phyloP scores from a whole-genome alignment of 345 rosid species.

The Mallotus nudiflorus region DNA sequence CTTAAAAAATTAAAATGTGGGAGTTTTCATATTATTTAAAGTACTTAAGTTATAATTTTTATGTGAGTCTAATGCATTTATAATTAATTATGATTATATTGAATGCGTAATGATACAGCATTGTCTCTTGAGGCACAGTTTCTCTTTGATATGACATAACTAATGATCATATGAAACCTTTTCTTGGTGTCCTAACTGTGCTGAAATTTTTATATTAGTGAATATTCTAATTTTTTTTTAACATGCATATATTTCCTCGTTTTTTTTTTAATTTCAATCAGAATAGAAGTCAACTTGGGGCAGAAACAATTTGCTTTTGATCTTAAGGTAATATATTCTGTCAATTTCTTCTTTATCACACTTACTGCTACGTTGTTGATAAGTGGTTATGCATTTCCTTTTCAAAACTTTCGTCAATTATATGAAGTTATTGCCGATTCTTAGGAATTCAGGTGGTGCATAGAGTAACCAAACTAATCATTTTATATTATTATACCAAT shows the following conservation, averaged over 20 bases:
- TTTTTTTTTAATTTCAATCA: slow-evolving; percentile 28
- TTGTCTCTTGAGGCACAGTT: background rate
- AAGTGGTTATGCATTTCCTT: background rate
- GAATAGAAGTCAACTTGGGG: slow-evolving; percentile 94
- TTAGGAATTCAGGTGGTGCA: background rate
- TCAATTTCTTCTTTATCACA: background rate
- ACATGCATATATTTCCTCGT: background rate
- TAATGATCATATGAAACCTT: background rate
- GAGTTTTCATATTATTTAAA: no score
- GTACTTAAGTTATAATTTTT: no score
- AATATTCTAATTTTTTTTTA: slow-evolving; percentile 1
- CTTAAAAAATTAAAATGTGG: background rate
- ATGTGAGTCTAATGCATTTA: no score
- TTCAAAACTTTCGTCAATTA: background rate
- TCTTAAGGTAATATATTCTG: slow-evolving; percentile 57
- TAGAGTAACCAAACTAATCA: no score
- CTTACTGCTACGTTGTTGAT: background rate
- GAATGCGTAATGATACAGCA: background rate
- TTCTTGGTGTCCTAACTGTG: background rate
- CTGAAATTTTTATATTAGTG: background rate
- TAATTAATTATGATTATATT: background rate
- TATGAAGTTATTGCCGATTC: background rate
- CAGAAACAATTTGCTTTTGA: slow-evolving; percentile 72
- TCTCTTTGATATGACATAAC: background rate
- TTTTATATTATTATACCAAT: background rate